phyloP scores from a whole-genome alignment of 1,284 basidiomycete genomes.

The Papiliotrema laurentii region DNA sequence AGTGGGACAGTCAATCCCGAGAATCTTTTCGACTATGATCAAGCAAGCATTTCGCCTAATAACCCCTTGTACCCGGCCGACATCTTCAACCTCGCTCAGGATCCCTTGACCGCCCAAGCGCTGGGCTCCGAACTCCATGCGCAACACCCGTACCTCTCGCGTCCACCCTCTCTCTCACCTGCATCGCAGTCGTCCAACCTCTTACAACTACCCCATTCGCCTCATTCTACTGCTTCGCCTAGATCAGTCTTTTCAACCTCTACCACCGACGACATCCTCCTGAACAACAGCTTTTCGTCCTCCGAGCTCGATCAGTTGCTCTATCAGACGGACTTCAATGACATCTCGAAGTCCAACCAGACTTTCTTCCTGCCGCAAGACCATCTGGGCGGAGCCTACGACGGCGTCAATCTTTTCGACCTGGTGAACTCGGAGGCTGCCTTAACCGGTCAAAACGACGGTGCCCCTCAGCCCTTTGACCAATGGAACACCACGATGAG shows the following conservation, averaged over 20 bases:
- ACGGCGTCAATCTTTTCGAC: constrained; percentile 21
- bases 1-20: not conserved
- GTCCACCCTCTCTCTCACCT: constrained; percentile 14
- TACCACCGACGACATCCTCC: constrained; percentile 33
- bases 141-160: constrained; percentile 7
- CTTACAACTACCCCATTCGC: constrained; percentile 23
- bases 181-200: constrained; percentile 13
- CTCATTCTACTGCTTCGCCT: constrained; percentile 30
- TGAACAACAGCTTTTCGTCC: constrained; percentile 24
- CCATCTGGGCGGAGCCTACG: not conserved
- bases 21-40: not conserved
- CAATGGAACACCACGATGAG: too few species aligned
- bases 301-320: constrained; percentile 39
- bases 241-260: constrained; percentile 28
- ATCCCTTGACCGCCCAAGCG: not conserved
- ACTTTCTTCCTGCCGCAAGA: constrained; percentile 9
- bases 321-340: constrained; percentile 5
- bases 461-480: not conserved
- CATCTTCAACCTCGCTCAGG: not conserved
- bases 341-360: constrained; percentile 6
- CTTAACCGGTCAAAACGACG: not conserved
- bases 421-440: constrained; percentile 4
- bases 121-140: not conserved
- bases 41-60: not conserved
- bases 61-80: constrained; percentile 1